Percentiles rank a stretch among this genome's conserved stretches.
These are phyloP conservation scores for Huntiella omanensis DNA, from an alignment of 2,329 filamentous ascomycete species.

Conservation along the genomic window DNA sequence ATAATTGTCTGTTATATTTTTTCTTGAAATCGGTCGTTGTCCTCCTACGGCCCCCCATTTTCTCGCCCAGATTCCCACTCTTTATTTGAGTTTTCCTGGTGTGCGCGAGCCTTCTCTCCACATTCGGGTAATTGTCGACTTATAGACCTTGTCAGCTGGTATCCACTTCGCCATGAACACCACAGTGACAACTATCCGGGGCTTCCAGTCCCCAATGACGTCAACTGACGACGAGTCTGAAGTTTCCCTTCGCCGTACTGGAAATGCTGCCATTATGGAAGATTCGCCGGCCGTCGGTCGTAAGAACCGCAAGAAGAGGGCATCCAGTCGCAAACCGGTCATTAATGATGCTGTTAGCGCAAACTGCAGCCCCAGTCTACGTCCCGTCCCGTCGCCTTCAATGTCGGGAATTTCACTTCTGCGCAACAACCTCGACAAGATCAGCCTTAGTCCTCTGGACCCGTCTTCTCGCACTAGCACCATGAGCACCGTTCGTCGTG, in stretches of 20 bases:
- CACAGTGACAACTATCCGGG: constrained; percentile 31
- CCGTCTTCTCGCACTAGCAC: constrained; percentile 34
- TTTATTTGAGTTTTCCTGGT: constrained; percentile 11
- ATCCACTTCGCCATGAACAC: constrained; percentile 14
- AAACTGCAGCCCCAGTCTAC: constrained; percentile 43
- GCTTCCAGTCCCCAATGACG: constrained; percentile 34
- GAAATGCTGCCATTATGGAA: background rate
- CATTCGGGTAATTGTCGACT: constrained; percentile 9
- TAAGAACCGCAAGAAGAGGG: constrained; percentile 13
- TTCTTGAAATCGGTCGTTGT: background rate
- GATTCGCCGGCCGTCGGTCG: background rate
- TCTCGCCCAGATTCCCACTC: constrained; percentile 5
- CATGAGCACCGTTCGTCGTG: constrained; percentile 16
- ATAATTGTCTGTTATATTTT: too few species aligned
- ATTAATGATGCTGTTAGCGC: constrained; percentile 40
- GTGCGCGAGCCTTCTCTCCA: constrained; percentile 8
- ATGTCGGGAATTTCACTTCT: constrained; percentile 64
- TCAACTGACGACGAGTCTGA: constrained; percentile 42
- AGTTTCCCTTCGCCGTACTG: background rate
- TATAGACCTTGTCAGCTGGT: constrained; percentile 2
- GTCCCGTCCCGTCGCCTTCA: constrained; percentile 31
- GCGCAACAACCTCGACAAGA: constrained; percentile 52
- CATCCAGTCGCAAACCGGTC: constrained; percentile 13
- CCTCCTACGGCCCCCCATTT: constrained; percentile 2
- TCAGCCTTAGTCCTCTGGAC: constrained; percentile 39